Conservation (phyloP, 108 stramenopile species). For the Seminavis robusta region DNA sequence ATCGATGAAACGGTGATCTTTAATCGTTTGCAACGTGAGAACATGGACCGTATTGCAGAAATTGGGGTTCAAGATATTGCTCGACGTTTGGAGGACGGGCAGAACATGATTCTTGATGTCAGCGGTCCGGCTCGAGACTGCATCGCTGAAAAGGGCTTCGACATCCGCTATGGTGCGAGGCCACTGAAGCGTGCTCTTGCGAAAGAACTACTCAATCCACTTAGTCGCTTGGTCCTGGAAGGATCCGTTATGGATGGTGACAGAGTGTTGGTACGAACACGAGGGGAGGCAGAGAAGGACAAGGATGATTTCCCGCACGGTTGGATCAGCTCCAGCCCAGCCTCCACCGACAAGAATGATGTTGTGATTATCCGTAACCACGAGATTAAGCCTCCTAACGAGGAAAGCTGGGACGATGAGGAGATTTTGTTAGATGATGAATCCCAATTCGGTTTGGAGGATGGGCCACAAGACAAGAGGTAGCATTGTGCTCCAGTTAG, state of each 20-base stretch:
- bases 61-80: slow-evolving; percentile 62
- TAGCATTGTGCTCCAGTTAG: no score
- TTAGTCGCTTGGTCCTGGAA: slow-evolving; percentile 70
- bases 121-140: slow-evolving; percentile 48
- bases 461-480: no score
- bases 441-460: no score
- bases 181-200: slow-evolving; percentile 89
- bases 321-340: slow-evolving; percentile 44
- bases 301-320: slow-evolving; percentile 16
- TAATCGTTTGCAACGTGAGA: slow-evolving; percentile 66
- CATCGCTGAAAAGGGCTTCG: slow-evolving; percentile 76
- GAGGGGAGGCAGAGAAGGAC: slow-evolving; percentile 57
- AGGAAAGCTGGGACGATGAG: slow-evolving; percentile 41
- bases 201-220: slow-evolving; percentile 82
- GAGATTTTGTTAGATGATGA: slow-evolving; percentile 49
- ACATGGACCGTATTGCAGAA: slow-evolving; percentile 67
- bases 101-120: slow-evolving; percentile 64
- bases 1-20: slow-evolving; percentile 73
- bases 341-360: slow-evolving; percentile 56
- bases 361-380: slow-evolving; percentile 66
- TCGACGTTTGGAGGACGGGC: slow-evolving; percentile 47
- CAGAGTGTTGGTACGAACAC: slow-evolving; percentile 55
- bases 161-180: slow-evolving; percentile 91
- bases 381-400: slow-evolving; percentile 10
- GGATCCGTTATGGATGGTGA: slow-evolving; percentile 66